phyloP scores from a whole-genome alignment of 163 green algal genomes.

The Chlorella variabilis region DNA sequence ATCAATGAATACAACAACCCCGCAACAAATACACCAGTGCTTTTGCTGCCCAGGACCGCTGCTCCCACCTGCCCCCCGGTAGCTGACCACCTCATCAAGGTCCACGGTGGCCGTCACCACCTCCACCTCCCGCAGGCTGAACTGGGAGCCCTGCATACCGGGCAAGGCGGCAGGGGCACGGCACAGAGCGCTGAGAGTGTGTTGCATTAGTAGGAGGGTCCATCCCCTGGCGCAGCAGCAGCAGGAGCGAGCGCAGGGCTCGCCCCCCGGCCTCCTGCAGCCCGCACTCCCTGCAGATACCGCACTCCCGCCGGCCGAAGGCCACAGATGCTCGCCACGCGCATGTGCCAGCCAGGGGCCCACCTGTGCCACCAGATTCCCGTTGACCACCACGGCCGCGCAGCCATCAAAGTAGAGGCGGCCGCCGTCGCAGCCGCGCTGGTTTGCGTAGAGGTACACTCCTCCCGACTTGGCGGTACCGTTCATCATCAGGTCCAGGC shows the following conservation, averaged over 20 bases:
- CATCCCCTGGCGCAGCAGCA: no score
- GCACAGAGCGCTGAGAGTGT: no score
- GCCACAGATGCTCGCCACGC: no score
- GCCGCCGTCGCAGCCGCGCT: constrained; percentile 94
- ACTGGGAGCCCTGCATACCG: constrained; percentile 72
- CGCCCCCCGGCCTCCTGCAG: no score
- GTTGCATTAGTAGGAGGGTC: no score
- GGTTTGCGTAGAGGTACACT: constrained; percentile 99
- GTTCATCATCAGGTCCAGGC: constrained; percentile 89
- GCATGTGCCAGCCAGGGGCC: no score
- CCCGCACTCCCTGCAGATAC: no score
- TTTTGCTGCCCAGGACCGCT: no score
- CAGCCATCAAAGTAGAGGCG: constrained; percentile 98
- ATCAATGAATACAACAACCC: no score
- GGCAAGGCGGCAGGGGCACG: neutral
- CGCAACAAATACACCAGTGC: no score
- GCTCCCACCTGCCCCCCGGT: constrained; percentile 8
- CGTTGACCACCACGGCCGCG: constrained; percentile 91
- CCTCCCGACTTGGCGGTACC: constrained; percentile 91
- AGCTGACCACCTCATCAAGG: constrained; percentile 88
- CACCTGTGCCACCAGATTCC: constrained; percentile 72
- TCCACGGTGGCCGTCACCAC: constrained; percentile 93
- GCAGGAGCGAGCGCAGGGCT: no score
- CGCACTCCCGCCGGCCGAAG: no score
- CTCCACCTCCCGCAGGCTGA: constrained; percentile 92